These are phyloP conservation scores for Cladophialophora bantiana DNA, from an alignment of 2,329 filamentous ascomycete species.

Conservation along the genomic window DNA sequence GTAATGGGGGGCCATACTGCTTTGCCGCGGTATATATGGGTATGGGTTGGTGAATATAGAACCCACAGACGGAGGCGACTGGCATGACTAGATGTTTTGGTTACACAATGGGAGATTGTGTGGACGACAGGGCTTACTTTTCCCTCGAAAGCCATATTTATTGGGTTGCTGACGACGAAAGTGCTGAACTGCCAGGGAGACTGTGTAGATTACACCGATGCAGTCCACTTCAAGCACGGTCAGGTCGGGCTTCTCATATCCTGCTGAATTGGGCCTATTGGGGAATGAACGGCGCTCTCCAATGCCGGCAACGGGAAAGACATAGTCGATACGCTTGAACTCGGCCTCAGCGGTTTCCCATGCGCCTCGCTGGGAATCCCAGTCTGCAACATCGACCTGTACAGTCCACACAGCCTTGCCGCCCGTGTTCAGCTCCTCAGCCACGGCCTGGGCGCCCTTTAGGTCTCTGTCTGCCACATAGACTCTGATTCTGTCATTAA, in stretches of 20 bases:
- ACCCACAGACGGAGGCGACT: constrained; percentile 50
- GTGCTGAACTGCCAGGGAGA: constrained; percentile 53
- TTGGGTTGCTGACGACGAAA: constrained; percentile 50
- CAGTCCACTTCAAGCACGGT: constrained; percentile 50
- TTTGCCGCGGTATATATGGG: constrained; percentile 49
- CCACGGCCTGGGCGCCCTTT: not conserved
- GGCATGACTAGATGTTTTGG: constrained; percentile 20
- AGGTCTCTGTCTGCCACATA: constrained; percentile 4
- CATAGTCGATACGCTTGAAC: constrained; percentile 48
- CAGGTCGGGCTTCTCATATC: constrained; percentile 51
- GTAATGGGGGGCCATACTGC: constrained; percentile 6
- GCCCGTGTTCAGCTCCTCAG: not conserved
- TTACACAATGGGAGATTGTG: not conserved
- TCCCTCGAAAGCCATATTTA: constrained; percentile 47
- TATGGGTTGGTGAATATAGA: constrained; percentile 51
- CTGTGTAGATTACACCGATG: constrained; percentile 53
- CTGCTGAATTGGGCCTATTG: constrained; percentile 32
- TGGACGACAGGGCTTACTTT: constrained; percentile 39
- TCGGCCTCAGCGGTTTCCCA: constrained; percentile 46
- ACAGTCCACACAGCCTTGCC: not conserved
- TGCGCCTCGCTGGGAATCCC: constrained; percentile 37
- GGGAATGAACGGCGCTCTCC: constrained; percentile 50
- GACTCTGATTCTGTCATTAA: constrained; percentile 42
- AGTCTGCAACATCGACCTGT: constrained; percentile 26
- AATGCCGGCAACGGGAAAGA: constrained; percentile 52